Base-by-base conservation (phyloP, 345 rosid species). In the Ailanthus altissimus region DNA sequence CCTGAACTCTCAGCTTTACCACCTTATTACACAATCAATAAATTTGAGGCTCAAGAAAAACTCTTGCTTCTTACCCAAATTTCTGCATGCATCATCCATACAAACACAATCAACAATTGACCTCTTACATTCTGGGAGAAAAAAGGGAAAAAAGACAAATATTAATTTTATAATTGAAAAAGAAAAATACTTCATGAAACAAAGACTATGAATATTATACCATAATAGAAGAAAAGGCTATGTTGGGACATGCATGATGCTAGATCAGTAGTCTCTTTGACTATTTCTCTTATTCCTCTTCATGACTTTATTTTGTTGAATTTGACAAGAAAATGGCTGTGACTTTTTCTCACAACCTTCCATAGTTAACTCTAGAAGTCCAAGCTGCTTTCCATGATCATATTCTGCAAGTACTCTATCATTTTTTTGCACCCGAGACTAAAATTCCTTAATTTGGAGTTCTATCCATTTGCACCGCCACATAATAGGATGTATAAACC, bases 401-500 rank as follows among this genome's bases (percentile, higher is more conserved):
- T 58, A 75, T 72, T 79, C 85, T 76, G 82, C 82, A 66, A 94
- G 81, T 85, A 88, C 91, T 79, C 81, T 85, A 64, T 89, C 91
- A 72, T 94, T 93, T 77, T 65, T 86, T 25, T 14, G 75, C 60
- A 89, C 87, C 82, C 78, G 94, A 38, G 84, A 80, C 78, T 87
- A 81, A 53, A 89, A 20, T 62, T 91, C 88, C 80, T 72, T 91
- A 59, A 89, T 81, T 72, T 82, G 91, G 76, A 93, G 84, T 73
- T 94, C 98, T 53, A 87, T 64, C 98, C 97, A 87, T 88, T 90
- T 90, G 80, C 93, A 91, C 2, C 91, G 86, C 98, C 97, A 94
- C 87, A 60, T 82, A 51, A 93, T 78, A 71, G 98, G 97, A 70
- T 75, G 91, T 80, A 91, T 80, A 77, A 85, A 91, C 82, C 77